Conservation (phyloP, 495 filamentous ascomycete species). For the Hypomontagnella submonticulosa region DNA sequence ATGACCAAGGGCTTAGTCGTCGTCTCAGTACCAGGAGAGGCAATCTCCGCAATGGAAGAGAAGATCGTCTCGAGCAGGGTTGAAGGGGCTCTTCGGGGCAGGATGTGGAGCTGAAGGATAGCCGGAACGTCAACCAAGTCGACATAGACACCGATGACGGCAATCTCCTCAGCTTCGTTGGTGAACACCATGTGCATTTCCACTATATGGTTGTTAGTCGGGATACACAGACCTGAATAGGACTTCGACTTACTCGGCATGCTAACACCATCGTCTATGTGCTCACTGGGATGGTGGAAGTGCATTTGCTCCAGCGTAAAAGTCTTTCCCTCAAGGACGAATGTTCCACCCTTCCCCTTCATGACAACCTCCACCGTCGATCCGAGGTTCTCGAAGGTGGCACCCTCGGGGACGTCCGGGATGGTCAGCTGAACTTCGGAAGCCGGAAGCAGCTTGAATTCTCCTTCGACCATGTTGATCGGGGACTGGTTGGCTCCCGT, state of each 20-base stretch:
- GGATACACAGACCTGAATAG: not conserved
- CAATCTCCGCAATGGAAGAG: constrained; percentile 62
- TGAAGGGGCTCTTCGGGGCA: constrained; percentile 47
- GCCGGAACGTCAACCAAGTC: constrained; percentile 57
- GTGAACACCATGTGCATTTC: constrained; percentile 76
- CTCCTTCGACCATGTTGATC: constrained; percentile 62
- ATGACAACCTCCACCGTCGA: constrained; percentile 67
- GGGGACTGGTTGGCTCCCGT: constrained; percentile 70
- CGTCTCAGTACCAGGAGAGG: constrained; percentile 63
- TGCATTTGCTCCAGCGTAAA: constrained; percentile 73
- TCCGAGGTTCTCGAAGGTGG: constrained; percentile 69
- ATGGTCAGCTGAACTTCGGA: constrained; percentile 49
- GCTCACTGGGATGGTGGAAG: constrained; percentile 77
- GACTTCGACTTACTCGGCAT: constrained; percentile 51
- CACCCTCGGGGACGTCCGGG: constrained; percentile 51
- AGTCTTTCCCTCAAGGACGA: constrained; percentile 57
- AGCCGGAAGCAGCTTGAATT: constrained; percentile 55
- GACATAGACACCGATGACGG: constrained; percentile 70
- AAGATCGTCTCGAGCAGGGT: constrained; percentile 66
- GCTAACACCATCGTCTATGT: constrained; percentile 61
- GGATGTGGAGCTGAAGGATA: constrained; percentile 21
- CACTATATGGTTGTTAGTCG: constrained; percentile 54
- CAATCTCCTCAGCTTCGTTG: constrained; percentile 54
- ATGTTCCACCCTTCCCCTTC: constrained; percentile 50
- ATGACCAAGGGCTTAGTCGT: constrained; percentile 68